Base-by-base conservation (phyloP, 2,329 filamentous ascomycete genomes). In the Zopfia rhizophila region DNA sequence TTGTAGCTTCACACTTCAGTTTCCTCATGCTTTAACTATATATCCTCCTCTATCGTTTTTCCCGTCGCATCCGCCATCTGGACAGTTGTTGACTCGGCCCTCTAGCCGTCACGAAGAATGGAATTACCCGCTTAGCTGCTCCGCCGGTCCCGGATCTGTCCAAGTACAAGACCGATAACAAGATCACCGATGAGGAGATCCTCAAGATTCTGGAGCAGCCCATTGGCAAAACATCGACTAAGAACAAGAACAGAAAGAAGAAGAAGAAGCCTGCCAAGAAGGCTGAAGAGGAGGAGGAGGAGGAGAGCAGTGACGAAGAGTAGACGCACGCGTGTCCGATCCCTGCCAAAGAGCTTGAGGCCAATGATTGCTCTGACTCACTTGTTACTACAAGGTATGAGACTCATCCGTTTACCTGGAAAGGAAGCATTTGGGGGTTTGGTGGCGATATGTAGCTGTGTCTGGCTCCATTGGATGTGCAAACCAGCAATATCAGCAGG, bases 101-200 rank as follows among this genome's bases (percentile, higher is more conserved):
- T 48, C 38, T 58, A 96, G 94, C 91, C 51, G 91, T 99, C 73
- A 97, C 91, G 66, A 99, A 99, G 85, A 97, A 97, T 73, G 94
- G 94, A 60, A 80, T 99, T 66, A 91, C 89, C 68, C 90, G 90
- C 77, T 79, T 99, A 47, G 87, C 90, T 63, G 87, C 83, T 18
- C 87, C 94, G 23, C 85, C 89, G 52, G 73, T 86, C 16, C 81
- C 88, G 55, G 91, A 97, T 69, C 72, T 94, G 52, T 83, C 82
- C 70, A 91, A 92, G 79, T 85, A 88, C 81, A 88, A 96, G 83
- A 88, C 90, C 23, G 92, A 97, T 75, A 97, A 97, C 85, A 97
- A 97, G 84, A 96, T 99, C 68, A 88, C 86, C 58, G 93, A 97
- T 57, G 91, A 96, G 78, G 93, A 97, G 78, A 82, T 99, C 58